phyloP scores from a whole-genome alignment of 306 rosid genomes.

The Cercis canadensis region DNA sequence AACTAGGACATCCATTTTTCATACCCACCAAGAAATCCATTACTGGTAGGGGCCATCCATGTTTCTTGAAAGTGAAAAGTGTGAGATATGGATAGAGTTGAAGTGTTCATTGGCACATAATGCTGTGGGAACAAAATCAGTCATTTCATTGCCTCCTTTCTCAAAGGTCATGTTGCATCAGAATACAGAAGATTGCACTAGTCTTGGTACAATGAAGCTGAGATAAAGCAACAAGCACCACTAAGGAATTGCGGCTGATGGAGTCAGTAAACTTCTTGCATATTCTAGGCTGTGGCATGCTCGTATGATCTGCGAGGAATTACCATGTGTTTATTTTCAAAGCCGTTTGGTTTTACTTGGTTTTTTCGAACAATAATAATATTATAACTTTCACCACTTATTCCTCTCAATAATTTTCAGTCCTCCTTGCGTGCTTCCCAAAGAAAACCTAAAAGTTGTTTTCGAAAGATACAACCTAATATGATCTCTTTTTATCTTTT shows the following conservation, averaged over 20 bases:
- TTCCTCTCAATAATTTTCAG: too few species aligned
- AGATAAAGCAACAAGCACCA: slow-evolving; percentile 44
- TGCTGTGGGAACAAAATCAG: slow-evolving; percentile 45
- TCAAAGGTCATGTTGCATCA: background rate
- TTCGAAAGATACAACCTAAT: background rate
- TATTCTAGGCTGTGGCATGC: slow-evolving; percentile 6
- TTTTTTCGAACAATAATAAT: too few species aligned
- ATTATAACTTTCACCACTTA: too few species aligned
- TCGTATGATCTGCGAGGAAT: slow-evolving; percentile 5
- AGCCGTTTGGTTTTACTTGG: too few species aligned
- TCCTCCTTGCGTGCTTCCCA: too few species aligned
- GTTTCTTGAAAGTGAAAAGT: slow-evolving; percentile 31
- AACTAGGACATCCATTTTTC: slow-evolving; percentile 21
- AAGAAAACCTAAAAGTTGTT: slow-evolving; percentile 1
- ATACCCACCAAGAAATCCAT: slow-evolving; percentile 41
- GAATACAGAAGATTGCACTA: slow-evolving; percentile 33
- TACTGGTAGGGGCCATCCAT: slow-evolving; percentile 45
- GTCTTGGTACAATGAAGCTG: slow-evolving; percentile 29
- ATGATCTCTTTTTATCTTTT: background rate
- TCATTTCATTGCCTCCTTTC: slow-evolving; percentile 18
- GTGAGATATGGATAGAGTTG: slow-evolving; percentile 49
- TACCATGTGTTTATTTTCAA: slow-evolving; percentile 35
- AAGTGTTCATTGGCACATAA: too few species aligned
- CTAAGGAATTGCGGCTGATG: slow-evolving; percentile 32
- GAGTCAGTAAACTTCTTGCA: slow-evolving; percentile 1